phyloP scores from a whole-genome alignment of 2,329 filamentous ascomycete species.

The Arthrobotrys pseudoclavata region DNA sequence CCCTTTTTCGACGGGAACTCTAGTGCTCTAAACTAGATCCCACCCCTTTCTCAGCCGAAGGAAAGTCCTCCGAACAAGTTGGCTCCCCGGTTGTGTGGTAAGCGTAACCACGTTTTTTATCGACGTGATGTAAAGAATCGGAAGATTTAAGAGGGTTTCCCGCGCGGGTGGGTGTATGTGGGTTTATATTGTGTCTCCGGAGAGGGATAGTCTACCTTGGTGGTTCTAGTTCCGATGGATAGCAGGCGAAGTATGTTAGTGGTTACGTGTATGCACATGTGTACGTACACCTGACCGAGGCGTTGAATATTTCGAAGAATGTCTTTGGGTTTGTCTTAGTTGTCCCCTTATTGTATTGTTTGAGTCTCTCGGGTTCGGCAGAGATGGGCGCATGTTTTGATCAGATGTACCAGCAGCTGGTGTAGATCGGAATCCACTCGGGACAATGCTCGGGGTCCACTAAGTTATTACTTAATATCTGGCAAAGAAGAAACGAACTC shows the following conservation, averaged over 20 bases:
- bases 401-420: conserved; percentile 24
- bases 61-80: background rate
- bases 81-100: background rate
- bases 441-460: conserved; percentile 50
- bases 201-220: no score
- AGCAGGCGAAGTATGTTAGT: no score
- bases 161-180: background rate
- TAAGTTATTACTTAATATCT: background rate
- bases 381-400: conserved; percentile 28
- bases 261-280: background rate
- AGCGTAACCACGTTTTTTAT: conserved; percentile 13
- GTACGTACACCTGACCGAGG: background rate
- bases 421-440: conserved; percentile 39
- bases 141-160: background rate
- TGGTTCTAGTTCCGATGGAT: background rate
- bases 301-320: conserved; percentile 12
- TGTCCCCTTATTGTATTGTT: background rate
- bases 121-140: background rate
- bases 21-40: background rate
- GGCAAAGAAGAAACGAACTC: background rate
- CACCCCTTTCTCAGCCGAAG: conserved; percentile 6
- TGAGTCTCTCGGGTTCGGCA: conserved; percentile 6
- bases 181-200: background rate
- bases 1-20: conserved; percentile 15
- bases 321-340: conserved; percentile 26